These are phyloP conservation scores for Russula ochroleuca DNA, from an alignment of 768 basidiomycete species.

Conservation along the genomic window DNA sequence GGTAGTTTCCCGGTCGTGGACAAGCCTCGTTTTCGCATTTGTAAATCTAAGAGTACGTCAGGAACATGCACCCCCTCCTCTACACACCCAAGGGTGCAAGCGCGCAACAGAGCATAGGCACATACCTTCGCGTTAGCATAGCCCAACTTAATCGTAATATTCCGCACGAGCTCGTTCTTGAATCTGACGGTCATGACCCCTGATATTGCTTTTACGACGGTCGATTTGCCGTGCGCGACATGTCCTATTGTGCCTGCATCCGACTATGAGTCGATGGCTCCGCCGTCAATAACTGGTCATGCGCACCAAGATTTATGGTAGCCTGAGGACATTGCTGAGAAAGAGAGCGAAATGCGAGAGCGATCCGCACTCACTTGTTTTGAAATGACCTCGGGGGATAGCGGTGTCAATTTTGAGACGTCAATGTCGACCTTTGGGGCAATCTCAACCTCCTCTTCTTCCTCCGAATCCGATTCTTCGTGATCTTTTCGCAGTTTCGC, in stretches of 20 bases:
- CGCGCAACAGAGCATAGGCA: slow-evolving; percentile 15
- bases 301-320: slow-evolving; percentile 85
- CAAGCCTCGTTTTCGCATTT: slow-evolving; percentile 94
- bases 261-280: not conserved
- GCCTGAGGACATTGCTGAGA: slow-evolving; percentile 48
- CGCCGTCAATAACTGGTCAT: slow-evolving; percentile 3
- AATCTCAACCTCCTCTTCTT: slow-evolving; percentile 49
- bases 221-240: slow-evolving; percentile 97
- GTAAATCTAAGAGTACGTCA: slow-evolving; percentile 65
- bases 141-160: slow-evolving; percentile 99
- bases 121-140: slow-evolving; percentile 98
- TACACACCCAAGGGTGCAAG: not conserved
- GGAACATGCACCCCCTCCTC: not conserved
- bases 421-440: slow-evolving; percentile 74
- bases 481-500: slow-evolving; percentile 60
- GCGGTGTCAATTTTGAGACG: slow-evolving; percentile 73
- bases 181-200: slow-evolving; percentile 98
- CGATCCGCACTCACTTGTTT: slow-evolving; percentile 61
- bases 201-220: slow-evolving; percentile 97
- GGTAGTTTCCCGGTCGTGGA: slow-evolving; percentile 90
- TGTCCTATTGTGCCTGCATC: slow-evolving; percentile 89
- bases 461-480: slow-evolving; percentile 69
- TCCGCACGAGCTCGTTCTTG: slow-evolving; percentile 98
- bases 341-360: not conserved
- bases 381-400: slow-evolving; percentile 86